These are phyloP conservation scores for Catunica adiposa DNA, from an alignment of 2,329 filamentous ascomycete species.

Conservation along the genomic window DNA sequence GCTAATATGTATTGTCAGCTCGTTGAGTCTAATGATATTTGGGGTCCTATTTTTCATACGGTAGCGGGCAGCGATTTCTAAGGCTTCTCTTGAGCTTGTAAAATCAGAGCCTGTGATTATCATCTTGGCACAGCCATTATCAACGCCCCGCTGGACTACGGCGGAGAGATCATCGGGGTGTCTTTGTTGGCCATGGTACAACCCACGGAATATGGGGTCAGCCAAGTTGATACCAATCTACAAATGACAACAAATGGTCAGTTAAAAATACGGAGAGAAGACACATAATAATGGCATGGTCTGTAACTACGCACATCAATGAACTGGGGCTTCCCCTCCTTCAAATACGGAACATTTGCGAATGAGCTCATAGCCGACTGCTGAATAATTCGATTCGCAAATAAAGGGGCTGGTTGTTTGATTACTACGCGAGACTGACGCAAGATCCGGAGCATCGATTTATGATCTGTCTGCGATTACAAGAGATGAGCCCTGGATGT, in stretches of 20 bases:
- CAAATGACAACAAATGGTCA: background rate
- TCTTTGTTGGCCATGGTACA: conserved; percentile 62
- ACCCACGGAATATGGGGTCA: conserved; percentile 74
- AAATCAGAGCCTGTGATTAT: conserved; percentile 89
- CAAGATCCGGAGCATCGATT: background rate
- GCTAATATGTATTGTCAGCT: conserved; percentile 30
- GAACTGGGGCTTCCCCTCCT: conserved; percentile 30
- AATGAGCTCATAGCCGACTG: background rate
- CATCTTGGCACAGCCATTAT: conserved; percentile 71
- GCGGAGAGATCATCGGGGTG: conserved; percentile 59
- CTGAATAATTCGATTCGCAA: conserved; percentile 1
- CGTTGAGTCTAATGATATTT: background rate
- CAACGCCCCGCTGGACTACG: conserved; percentile 61
- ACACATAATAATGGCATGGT: background rate
- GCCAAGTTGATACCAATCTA: conserved; percentile 90
- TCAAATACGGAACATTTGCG: conserved; percentile 1
- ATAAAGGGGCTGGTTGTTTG: background rate
- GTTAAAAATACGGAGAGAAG: background rate
- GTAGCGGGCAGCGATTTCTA: conserved; percentile 56
- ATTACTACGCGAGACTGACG: background rate
- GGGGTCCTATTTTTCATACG: conserved; percentile 34
- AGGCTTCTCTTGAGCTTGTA: conserved; percentile 55
- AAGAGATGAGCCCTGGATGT: background rate
- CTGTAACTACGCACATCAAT: conserved; percentile 37
- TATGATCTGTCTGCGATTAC: background rate